Conservation (phyloP, 352 stramenopile species). For the Globisporangium alternatum region DNA sequence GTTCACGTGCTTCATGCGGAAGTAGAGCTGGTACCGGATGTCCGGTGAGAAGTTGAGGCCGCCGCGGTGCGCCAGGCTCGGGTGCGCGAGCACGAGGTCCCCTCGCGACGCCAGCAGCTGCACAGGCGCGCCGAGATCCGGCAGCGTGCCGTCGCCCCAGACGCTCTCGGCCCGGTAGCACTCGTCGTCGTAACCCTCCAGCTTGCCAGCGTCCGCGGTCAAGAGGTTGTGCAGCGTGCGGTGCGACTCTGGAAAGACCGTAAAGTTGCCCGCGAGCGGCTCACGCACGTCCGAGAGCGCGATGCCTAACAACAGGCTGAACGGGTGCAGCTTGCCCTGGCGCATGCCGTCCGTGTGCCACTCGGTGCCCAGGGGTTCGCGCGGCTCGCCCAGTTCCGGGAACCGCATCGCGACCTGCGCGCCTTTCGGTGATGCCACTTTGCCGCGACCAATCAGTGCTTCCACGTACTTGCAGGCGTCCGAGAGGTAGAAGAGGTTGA, state of each 20-base stretch:
- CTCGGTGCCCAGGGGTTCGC: slow-evolving; percentile 63
- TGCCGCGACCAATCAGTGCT: slow-evolving; percentile 45
- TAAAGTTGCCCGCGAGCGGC: slow-evolving; percentile 65
- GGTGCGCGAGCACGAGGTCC: slow-evolving; percentile 72
- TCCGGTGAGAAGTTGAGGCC: slow-evolving; percentile 81
- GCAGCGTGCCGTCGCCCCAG: slow-evolving; percentile 73
- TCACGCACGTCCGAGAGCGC: slow-evolving; percentile 66
- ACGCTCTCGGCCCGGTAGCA: slow-evolving; percentile 69
- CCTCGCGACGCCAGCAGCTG: slow-evolving; percentile 53
- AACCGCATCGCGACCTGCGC: slow-evolving; percentile 76
- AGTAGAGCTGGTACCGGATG: slow-evolving; percentile 83
- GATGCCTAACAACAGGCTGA: slow-evolving; percentile 63
- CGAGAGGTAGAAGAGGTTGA: slow-evolving; percentile 54
- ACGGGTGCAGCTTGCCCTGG: slow-evolving; percentile 67
- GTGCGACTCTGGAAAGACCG: slow-evolving; percentile 71
- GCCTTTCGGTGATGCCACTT: slow-evolving; percentile 46
- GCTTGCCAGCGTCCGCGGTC: slow-evolving; percentile 39
- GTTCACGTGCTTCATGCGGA: slow-evolving; percentile 73
- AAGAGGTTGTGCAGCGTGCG: slow-evolving; percentile 45
- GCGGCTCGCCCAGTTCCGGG: slow-evolving; percentile 56
- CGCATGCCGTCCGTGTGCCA: slow-evolving; percentile 86
- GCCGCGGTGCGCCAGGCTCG: slow-evolving; percentile 68
- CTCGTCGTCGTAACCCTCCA: slow-evolving; percentile 49
- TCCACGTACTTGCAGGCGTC: slow-evolving; percentile 59
- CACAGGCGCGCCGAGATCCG: slow-evolving; percentile 56